A percentile compares a stretch with the other conserved stretches of the same genome.
phyloP scores from a whole-genome alignment of 305 asterid species.

The Rubia peregrina region DNA sequence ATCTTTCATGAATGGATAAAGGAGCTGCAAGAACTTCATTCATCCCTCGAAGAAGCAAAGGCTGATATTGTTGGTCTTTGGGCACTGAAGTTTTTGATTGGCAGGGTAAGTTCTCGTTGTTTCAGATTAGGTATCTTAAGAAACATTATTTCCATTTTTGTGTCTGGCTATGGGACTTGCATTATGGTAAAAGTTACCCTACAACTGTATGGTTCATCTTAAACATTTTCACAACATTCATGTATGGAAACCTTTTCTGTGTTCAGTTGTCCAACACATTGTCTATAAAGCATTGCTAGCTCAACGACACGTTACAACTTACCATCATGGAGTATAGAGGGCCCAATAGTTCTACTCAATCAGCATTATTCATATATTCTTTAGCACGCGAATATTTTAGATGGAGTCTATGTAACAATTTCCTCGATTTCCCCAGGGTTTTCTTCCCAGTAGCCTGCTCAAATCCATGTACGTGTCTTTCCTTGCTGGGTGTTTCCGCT shows the following conservation, averaged over 20 bases:
- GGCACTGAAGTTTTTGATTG: conserved; percentile 81
- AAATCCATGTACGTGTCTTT: conserved; percentile 91
- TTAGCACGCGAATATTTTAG: neutral
- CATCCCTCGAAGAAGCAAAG: conserved; percentile 94
- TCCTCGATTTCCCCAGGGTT: conserved; percentile 34
- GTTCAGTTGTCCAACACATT: neutral
- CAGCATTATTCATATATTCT: neutral
- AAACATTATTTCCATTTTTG: neutral
- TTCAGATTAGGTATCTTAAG: neutral
- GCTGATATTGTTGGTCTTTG: conserved; percentile 99
- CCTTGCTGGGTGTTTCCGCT: conserved; percentile 94
- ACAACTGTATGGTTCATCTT: neutral
- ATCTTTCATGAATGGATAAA: conserved; percentile 17
- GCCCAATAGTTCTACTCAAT: neutral
- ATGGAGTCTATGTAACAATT: neutral
- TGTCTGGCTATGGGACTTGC: conserved; percentile 18
- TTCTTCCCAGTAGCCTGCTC: conserved; percentile 55
- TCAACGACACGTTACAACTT: neutral
- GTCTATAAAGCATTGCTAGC: neutral
- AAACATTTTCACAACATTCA: neutral
- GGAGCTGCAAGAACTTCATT: conserved; percentile 97
- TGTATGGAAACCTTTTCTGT: neutral
- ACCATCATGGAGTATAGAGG: neutral
- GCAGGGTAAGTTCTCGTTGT: conserved; percentile 35
- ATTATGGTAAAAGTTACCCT: neutral